Evolutionary conservation across 1,139 yeast genomes (phyloP), one percentile per base, ranked within the genome.

Genomic region (Blastobotrys apis): DNA sequence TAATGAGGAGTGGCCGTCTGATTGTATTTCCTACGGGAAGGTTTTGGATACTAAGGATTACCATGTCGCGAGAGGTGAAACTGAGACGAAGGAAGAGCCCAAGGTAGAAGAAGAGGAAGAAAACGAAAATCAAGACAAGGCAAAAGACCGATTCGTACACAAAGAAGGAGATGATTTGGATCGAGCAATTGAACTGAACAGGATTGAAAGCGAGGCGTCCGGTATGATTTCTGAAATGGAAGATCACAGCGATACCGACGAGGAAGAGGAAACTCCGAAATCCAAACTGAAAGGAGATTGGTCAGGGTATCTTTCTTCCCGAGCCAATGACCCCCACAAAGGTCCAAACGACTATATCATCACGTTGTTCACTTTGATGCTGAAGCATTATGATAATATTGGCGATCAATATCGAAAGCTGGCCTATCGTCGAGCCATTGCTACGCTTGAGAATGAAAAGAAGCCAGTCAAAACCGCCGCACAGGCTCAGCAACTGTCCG

Each of bases 371-470:
- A 54, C 60, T 3, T 58, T 62, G 38, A 56, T 77, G 56, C 64
- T 66, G n/a, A 55, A 62, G 12, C 66, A 69, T 39, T 66, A 73
- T 42, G 54, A 60, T 26, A 52, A 61, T 0, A 61, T 62, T 37
- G 75, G 75, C 3, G 74, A 74, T 21, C 53, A 53, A 19, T 75
- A 64, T 54, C 63, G 74, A 23, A 65, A 67, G 2, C 59, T 67
- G 40, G 68, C 77, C 15, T 78, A 78, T 50, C 59, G 65, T 29
- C 60, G 66, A 16, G 82, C 81, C 0, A 63, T 71, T 35, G 59
- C 64, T 2, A 58, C 73, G 0, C 60, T 69, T 37, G 55, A 65
- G 26, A 53, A 58, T 1, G 50, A 57, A 4, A 52, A 53, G 1
- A 52, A 50, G n/a, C 56, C 58, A 3, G 66, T 77, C 6, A 54